Percentiles rank a stretch among this genome's conserved stretches.
Evolutionary conservation across 139 green algal species (phyloP).

Genomic region (Chlorella sp.): DNA sequence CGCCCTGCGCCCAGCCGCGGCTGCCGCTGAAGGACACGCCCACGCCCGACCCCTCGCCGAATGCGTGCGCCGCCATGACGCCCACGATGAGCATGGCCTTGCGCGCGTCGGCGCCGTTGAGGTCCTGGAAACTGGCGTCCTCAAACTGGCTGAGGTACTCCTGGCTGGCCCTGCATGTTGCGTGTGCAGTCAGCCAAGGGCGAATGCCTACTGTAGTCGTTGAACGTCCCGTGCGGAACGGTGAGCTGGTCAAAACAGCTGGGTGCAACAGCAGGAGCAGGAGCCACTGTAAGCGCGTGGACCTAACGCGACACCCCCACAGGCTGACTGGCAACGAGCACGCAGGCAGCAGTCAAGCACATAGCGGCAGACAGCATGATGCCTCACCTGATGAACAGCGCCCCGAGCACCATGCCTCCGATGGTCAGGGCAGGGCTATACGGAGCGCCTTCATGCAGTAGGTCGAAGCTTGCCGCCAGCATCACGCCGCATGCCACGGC

Average conservation of each 20-base stretch:
- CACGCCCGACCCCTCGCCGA: constrained; percentile 93
- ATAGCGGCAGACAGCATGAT: no score
- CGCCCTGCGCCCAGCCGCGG: constrained; percentile 74
- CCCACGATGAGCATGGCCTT: constrained; percentile 87
- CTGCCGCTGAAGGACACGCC: constrained; percentile 79
- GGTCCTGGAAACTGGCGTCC: constrained; percentile 62
- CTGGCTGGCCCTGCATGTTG: constrained; percentile 16
- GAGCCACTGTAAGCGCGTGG: no score
- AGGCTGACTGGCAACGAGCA: no score
- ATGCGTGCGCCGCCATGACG: constrained; percentile 95
- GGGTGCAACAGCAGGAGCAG: no score
- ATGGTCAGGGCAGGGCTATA: constrained; percentile 61
- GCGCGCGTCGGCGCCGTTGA: constrained; percentile 72
- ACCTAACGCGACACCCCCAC: no score
- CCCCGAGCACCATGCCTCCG: constrained; percentile 65
- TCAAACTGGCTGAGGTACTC: constrained; percentile 28
- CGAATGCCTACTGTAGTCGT: background rate
- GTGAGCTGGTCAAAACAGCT: background rate
- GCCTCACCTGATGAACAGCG: constrained; percentile 57
- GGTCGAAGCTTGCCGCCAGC: constrained; percentile 91
- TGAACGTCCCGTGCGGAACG: no score
- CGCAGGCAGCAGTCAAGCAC: background rate
- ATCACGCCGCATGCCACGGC: constrained; percentile 95
- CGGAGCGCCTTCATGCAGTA: constrained; percentile 82
- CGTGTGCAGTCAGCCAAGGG: constrained; percentile 45